Base-by-base conservation (phyloP, 257 asterid genomes). In the Lavandula angustifolia region DNA sequence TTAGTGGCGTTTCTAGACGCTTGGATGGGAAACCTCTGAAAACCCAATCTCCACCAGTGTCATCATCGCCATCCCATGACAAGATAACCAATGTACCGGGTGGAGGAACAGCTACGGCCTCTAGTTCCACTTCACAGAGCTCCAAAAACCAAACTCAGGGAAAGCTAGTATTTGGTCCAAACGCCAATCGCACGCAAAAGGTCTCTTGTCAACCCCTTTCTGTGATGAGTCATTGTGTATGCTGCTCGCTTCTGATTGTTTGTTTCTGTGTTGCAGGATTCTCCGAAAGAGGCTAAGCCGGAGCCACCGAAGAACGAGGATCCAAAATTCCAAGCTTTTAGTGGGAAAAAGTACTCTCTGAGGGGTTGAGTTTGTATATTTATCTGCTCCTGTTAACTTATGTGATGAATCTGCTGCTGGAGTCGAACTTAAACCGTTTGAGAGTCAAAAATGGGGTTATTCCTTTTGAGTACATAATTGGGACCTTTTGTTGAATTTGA, bases 121-220 rank as follows among this genome's bases (percentile, higher is more conserved):
- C 84, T 7, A 78, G 84, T 72, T 73, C 95, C 34, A 78, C 83
- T 72, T 71, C 96, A 32, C 96, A 86, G 61, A 78, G 79, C 66
- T 32, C 84, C 46, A 83, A 64, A 65, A 87, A 85, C 40, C 98
- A 91, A 64, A 76, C 95, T 50, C 96, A 84, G 56, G 99, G 99
- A 40, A 94, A 94, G 80, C 96, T 94, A 4, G 96, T 94, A 11
- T 94, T 94, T 42, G 98, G 98, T 58, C 81, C 98, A 17, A 91
- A 86, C 68, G 70, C 74, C 37, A 82, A 66, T 64, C 94, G 85
- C 7, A 9, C 84, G n/a, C 76, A 70, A 12, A 86, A 90, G 94
- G 96, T 91, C 35, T 17, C 13, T 17, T 64, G n/a, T 8, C 14
- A 1, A 37, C 33, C 18, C 33, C 59, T 53, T 27, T 27, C 35